These are phyloP conservation scores for Tricholomella constricta DNA, from an alignment of 768 basidiomycete genomes.

Conservation along the genomic window DNA sequence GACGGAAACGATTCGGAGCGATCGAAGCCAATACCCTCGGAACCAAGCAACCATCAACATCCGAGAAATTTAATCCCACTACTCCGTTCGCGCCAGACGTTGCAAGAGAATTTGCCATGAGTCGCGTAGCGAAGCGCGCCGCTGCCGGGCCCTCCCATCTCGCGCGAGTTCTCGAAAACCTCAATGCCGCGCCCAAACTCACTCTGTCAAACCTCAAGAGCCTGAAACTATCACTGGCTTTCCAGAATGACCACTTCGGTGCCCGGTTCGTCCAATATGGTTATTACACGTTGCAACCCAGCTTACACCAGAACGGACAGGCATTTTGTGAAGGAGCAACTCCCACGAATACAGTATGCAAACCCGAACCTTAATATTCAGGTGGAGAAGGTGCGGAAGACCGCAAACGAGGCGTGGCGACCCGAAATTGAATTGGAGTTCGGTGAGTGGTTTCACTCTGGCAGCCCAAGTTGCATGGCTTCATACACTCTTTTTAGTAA, in stretches of 20 bases:
- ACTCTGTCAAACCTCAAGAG: slow-evolving; percentile 48
- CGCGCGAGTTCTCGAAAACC: slow-evolving; percentile 50
- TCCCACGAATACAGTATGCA: slow-evolving; percentile 75
- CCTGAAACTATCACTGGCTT: slow-evolving; percentile 58
- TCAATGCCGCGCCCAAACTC: slow-evolving; percentile 55
- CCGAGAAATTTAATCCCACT: slow-evolving; percentile 11
- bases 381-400: slow-evolving; percentile 57
- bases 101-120: slow-evolving; percentile 18
- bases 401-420: slow-evolving; percentile 54
- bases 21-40: neutral
- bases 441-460: slow-evolving; percentile 45
- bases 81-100: no score
- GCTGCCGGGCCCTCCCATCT: slow-evolving; percentile 54
- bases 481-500: slow-evolving; percentile 33
- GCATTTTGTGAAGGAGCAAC: slow-evolving; percentile 78
- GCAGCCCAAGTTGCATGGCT: neutral
- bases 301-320: slow-evolving; percentile 34
- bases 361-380: slow-evolving; percentile 69
- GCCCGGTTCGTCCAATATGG: slow-evolving; percentile 52
- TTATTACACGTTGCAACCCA: neutral
- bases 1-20: neutral
- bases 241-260: slow-evolving; percentile 72
- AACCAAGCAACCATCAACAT: slow-evolving; percentile 15
- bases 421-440: slow-evolving; percentile 65
- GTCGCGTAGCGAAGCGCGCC: slow-evolving; percentile 20